Conservation (phyloP, 345 rosid genomes). For the Eucalyptus marginata region DNA sequence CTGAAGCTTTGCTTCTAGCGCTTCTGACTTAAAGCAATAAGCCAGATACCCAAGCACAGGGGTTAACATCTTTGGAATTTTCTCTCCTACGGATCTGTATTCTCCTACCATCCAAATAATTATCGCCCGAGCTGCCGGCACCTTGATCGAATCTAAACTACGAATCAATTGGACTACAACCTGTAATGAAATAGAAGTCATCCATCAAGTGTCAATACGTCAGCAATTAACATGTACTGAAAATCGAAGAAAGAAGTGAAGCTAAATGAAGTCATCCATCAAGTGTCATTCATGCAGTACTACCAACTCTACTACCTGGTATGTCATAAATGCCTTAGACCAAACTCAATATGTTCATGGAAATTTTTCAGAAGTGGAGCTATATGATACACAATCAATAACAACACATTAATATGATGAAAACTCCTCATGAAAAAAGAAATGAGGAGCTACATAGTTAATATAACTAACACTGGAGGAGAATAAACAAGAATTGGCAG, state of each 20-base stretch:
- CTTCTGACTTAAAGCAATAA: slow-evolving; percentile 79
- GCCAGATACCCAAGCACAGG: slow-evolving; percentile 81
- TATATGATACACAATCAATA: neutral
- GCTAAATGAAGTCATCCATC: too few relatives aligned
- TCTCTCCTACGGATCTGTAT: slow-evolving; percentile 60
- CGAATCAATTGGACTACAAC: slow-evolving; percentile 73
- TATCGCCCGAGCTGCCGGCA: slow-evolving; percentile 82
- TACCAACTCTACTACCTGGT: neutral
- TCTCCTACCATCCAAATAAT: slow-evolving; percentile 95
- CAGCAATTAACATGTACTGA: neutral
- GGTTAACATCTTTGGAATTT: slow-evolving; percentile 63
- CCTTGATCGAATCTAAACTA: slow-evolving; percentile 76
- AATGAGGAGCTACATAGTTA: neutral
- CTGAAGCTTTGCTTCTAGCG: slow-evolving; percentile 84
- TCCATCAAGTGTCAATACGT: neutral
- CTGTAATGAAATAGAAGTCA: slow-evolving; percentile 14
- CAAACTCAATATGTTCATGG: neutral
- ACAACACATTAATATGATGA: neutral
- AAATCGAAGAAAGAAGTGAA: neutral
- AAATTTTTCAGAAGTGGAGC: neutral
- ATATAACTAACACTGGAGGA: neutral
- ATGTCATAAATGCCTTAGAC: neutral
- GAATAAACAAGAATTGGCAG: neutral
- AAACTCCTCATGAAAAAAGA: neutral
- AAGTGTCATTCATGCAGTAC: neutral